Evolutionary conservation across 2,329 filamentous ascomycete species (phyloP).

Genomic region (Oidium heveae): DNA sequence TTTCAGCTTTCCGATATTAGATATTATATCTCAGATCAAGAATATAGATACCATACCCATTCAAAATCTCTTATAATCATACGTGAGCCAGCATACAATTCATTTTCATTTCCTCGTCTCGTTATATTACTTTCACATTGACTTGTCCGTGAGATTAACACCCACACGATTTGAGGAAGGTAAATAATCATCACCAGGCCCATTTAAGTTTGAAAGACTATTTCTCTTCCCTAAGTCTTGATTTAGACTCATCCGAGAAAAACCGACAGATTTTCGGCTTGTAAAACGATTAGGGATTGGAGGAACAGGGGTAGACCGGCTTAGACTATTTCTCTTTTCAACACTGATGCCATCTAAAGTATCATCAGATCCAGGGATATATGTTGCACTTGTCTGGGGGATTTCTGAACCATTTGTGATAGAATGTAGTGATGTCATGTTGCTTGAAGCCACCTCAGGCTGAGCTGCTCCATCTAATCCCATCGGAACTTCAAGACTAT

Average conservation of each 20-base stretch:
- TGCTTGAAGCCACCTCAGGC: constrained; percentile 4
- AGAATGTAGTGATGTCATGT: constrained; percentile 6
- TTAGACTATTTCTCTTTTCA: constrained; percentile 43
- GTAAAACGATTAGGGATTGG: constrained; percentile 20
- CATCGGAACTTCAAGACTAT: constrained; percentile 47
- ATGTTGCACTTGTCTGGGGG: constrained; percentile 10
- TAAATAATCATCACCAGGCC: constrained; percentile 16
- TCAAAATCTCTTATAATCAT: not conserved
- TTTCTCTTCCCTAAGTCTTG: constrained; percentile 10
- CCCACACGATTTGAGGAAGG: constrained; percentile 18
- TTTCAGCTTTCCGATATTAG: too few relatives aligned
- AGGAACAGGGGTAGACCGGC: constrained; percentile 25
- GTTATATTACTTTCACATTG: constrained; percentile 42
- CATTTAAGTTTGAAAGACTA: constrained; percentile 9
- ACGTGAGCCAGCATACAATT: not conserved
- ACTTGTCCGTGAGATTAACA: constrained; percentile 46
- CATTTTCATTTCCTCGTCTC: not conserved
- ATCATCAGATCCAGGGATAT: constrained; percentile 11
- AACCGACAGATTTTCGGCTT: constrained; percentile 13
- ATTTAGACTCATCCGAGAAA: constrained; percentile 15
- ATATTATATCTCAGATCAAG: too few relatives aligned
- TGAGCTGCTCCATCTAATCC: constrained; percentile 4
- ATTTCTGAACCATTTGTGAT: constrained; percentile 8
- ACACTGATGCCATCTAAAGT: constrained; percentile 11
- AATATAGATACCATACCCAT: not conserved